These are phyloP conservation scores for Silybum marianum DNA, from an alignment of 129 eudicot species.

Conservation along the genomic window DNA sequence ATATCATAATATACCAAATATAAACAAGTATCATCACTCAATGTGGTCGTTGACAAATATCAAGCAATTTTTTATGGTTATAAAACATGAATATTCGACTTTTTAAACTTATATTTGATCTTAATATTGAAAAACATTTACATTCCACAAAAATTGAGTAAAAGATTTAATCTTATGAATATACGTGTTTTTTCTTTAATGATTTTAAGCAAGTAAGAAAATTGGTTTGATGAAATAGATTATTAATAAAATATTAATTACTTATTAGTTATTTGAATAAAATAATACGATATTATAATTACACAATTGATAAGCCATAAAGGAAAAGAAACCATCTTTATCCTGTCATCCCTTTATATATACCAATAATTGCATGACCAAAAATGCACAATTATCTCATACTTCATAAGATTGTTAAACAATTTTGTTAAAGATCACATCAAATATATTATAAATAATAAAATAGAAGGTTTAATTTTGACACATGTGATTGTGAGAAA, in stretches of 20 bases:
- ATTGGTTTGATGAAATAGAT: background rate
- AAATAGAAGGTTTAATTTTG: background rate
- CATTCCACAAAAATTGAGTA: background rate
- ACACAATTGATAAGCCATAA: background rate
- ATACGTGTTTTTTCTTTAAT: too few relatives aligned
- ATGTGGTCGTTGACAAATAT: background rate
- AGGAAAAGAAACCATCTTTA: background rate
- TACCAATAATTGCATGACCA: background rate
- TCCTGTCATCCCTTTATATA: background rate
- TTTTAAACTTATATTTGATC: too few relatives aligned
- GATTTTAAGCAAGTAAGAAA: background rate
- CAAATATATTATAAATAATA: background rate
- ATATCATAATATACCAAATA: background rate
- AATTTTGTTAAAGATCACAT: background rate
- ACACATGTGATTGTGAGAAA: background rate
- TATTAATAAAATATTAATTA: too few relatives aligned
- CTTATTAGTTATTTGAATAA: background rate
- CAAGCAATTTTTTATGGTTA: background rate
- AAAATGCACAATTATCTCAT: background rate
- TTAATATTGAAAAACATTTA: background rate
- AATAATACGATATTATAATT: too few relatives aligned
- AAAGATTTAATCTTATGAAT: background rate
- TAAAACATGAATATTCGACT: background rate
- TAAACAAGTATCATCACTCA: background rate
- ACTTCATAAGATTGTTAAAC: background rate